Conservation (phyloP, 73 alveolate species). For the Paramecium octaurelia region DNA sequence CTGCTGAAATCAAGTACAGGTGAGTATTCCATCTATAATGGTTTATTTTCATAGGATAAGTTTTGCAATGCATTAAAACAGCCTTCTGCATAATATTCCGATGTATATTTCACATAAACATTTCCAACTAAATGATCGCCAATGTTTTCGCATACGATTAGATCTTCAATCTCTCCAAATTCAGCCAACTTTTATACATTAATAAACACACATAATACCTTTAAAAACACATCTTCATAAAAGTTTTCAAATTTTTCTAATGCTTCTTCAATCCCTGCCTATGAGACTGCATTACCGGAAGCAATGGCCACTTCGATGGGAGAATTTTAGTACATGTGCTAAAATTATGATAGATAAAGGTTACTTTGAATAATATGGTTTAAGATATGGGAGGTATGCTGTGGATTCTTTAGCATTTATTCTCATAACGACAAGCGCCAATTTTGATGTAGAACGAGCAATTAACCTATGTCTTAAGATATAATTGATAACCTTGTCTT, state of each 20-base stretch:
- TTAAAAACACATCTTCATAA: slow-evolving; percentile 95
- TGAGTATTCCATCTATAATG: slow-evolving; percentile 85
- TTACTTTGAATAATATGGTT: slow-evolving; percentile 84
- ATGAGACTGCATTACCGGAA: slow-evolving; percentile 77
- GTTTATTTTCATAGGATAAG: slow-evolving; percentile 91
- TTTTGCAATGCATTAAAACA: slow-evolving; percentile 94
- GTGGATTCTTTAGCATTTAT: slow-evolving; percentile 98
- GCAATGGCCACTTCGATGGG: slow-evolving; percentile 85
- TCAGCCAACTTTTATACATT: slow-evolving; percentile 84
- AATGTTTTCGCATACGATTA: slow-evolving; percentile 98
- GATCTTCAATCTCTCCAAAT: slow-evolving; percentile 98
- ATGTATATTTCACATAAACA: slow-evolving; percentile 94
- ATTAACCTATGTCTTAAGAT: slow-evolving; percentile 76
- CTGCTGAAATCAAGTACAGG: slow-evolving; percentile 99
- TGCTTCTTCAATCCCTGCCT: slow-evolving; percentile 88
- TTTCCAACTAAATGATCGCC: slow-evolving; percentile 99
- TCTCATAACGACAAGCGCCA: slow-evolving; percentile 99
- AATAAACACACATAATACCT: background rate
- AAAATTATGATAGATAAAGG: background rate
- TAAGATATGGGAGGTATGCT: slow-evolving; percentile 96
- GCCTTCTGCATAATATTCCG: slow-evolving; percentile 96
- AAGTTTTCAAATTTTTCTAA: slow-evolving; percentile 96
- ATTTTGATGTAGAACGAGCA: slow-evolving; percentile 99
- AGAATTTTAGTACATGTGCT: slow-evolving; percentile 95
- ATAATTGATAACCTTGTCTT: slow-evolving; percentile 81